phyloP scores from a whole-genome alignment of 768 basidiomycete genomes.

The Rhizopogon rudus region DNA sequence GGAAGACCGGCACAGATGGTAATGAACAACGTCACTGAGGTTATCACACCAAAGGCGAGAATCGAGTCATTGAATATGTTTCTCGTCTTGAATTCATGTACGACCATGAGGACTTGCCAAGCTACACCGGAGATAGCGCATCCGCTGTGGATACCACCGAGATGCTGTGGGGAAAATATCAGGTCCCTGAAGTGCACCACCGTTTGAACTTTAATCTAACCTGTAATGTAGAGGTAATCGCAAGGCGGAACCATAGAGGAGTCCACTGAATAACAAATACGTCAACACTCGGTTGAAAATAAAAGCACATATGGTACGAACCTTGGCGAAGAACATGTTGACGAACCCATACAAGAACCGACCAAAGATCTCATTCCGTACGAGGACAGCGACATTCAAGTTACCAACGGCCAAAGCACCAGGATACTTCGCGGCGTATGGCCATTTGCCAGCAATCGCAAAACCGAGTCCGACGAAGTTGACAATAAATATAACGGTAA shows the following conservation, averaged over 20 bases:
- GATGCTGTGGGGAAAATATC: conserved; percentile 42
- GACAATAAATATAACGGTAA: conserved; percentile 51
- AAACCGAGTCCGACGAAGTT: conserved; percentile 59
- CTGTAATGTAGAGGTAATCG: conserved; percentile 70
- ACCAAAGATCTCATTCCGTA: conserved; percentile 81
- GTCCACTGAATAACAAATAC: conserved; percentile 48
- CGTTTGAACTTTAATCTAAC: conserved; percentile 22
- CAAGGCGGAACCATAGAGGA: conserved; percentile 65
- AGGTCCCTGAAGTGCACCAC: background rate
- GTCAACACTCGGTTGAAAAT: background rate
- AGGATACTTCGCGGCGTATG: conserved; percentile 59
- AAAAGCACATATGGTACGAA: background rate
- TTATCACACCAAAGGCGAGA: conserved; percentile 57
- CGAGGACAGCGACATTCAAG: conserved; percentile 63
- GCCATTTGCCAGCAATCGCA: conserved; percentile 60
- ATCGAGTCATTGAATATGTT: conserved; percentile 49
- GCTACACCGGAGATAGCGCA: conserved; percentile 66
- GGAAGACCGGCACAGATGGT: conserved; percentile 67
- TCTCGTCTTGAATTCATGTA: conserved; percentile 47
- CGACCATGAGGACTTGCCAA: conserved; percentile 64
- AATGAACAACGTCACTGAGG: conserved; percentile 50
- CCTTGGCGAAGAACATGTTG: conserved; percentile 77
- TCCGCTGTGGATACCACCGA: conserved; percentile 77
- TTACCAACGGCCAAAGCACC: conserved; percentile 76
- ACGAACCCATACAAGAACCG: conserved; percentile 67